These are phyloP conservation scores for Lineolata rhizophorae DNA, from an alignment of 495 filamentous ascomycete genomes.

Conservation along the genomic window DNA sequence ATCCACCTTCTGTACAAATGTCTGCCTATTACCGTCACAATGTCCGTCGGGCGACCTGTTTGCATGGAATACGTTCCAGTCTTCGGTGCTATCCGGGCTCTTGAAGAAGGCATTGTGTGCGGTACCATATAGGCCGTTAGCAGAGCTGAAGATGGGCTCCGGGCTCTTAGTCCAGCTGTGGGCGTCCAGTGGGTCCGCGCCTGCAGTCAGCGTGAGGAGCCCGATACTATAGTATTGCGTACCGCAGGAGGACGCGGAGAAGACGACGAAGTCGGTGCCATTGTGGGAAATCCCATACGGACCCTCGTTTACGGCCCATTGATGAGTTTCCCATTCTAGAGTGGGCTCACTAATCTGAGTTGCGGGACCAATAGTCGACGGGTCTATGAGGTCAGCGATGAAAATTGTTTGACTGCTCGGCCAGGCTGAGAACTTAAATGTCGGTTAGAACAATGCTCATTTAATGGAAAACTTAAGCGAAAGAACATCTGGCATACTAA, in stretches of 20 bases:
- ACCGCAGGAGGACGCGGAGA: conserved; percentile 30
- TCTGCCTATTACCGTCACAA: conserved; percentile 26
- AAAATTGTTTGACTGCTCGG: no score
- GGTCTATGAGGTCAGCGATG: no score
- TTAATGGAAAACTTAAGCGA: no score
- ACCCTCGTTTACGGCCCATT: conserved; percentile 27
- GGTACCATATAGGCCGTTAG: conserved; percentile 29
- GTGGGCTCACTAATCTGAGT: no score
- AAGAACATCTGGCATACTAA: no score
- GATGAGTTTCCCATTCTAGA: no score
- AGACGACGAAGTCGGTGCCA: conserved; percentile 26
- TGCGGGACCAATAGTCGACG: no score
- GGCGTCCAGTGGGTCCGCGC: conserved; percentile 17
- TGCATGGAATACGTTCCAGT: conserved; percentile 30
- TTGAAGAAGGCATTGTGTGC: conserved; percentile 30
- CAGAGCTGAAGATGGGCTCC: conserved; percentile 14
- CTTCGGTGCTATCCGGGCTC: conserved; percentile 25
- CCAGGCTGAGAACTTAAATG: no score
- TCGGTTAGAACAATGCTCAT: no score
- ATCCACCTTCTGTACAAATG: conserved; percentile 24
- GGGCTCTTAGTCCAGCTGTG: conserved; percentile 23
- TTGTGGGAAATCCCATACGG: conserved; percentile 25
- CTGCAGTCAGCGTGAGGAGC: conserved; percentile 23
- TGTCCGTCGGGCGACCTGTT: conserved; percentile 19
- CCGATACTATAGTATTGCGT: conserved; percentile 29